phyloP scores from a whole-genome alignment of 352 stramenopile species.

The Pythium plurisporium region DNA sequence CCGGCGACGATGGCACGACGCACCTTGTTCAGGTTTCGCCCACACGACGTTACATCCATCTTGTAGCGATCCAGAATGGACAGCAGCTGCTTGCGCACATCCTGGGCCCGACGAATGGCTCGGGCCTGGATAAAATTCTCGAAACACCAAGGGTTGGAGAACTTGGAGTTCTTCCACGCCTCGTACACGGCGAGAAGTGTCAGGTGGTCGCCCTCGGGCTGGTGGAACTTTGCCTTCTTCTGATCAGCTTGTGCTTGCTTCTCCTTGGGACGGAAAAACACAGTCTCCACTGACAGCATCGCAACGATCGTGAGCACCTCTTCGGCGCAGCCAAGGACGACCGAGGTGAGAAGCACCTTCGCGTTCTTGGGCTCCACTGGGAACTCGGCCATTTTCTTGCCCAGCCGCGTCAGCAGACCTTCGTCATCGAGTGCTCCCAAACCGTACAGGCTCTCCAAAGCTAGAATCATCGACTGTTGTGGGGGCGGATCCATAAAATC shows the following conservation, averaged over 20 bases:
- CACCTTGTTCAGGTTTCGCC: constrained; percentile 97
- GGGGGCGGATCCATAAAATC: constrained; percentile 99
- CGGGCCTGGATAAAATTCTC: constrained; percentile 99
- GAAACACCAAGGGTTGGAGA: constrained; percentile 99
- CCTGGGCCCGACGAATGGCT: constrained; percentile 95
- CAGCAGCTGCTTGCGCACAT: constrained; percentile 99
- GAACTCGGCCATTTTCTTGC: constrained; percentile 99
- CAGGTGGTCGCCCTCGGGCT: constrained; percentile 98
- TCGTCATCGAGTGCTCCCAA: constrained; percentile 98
- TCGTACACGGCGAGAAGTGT: constrained; percentile 98
- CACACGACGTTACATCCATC: constrained; percentile 96
- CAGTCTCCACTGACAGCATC: constrained; percentile 98
- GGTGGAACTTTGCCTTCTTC: constrained; percentile 99
- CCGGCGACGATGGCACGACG: constrained; percentile 96
- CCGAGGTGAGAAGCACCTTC: constrained; percentile 98
- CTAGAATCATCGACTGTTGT: constrained; percentile 95
- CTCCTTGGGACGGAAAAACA: constrained; percentile 98
- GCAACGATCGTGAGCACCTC: constrained; percentile 99
- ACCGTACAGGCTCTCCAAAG: constrained; percentile 97
- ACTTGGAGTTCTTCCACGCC: constrained; percentile 96
- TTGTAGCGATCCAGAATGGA: constrained; percentile 99
- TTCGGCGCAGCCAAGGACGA: constrained; percentile 97
- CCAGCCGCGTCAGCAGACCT: constrained; percentile 87
- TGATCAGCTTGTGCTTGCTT: constrained; percentile 99
- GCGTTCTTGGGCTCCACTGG: constrained; percentile 98